phyloP scores from a whole-genome alignment of 179 eudicot species.

The Nepenthes alata region DNA sequence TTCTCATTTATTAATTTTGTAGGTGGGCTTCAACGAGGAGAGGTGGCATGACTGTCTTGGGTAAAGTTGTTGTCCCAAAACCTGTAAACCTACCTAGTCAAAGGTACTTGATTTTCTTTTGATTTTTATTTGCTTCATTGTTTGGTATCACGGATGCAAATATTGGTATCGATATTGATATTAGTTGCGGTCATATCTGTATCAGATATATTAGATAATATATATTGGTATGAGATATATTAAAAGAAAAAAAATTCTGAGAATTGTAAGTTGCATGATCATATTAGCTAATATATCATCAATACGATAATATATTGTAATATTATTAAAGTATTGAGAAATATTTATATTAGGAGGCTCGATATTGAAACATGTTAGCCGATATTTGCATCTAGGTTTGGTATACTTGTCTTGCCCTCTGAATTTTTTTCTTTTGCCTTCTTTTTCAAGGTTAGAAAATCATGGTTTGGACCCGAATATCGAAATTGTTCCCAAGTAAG shows the following conservation, averaged over 20 bases:
- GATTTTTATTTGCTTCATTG: background rate
- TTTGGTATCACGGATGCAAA: background rate
- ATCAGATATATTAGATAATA: too few relatives aligned
- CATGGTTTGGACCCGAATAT: conserved; percentile 93
- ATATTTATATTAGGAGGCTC: too few relatives aligned
- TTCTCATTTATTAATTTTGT: conserved; percentile 11
- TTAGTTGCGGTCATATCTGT: too few relatives aligned
- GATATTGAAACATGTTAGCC: too few relatives aligned
- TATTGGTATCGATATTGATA: too few relatives aligned
- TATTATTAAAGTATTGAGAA: too few relatives aligned
- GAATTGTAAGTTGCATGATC: too few relatives aligned
- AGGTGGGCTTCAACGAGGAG: conserved; percentile 79
- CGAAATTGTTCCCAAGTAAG: conserved; percentile 99
- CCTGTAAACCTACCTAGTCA: conserved; percentile 96
- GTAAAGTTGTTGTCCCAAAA: conserved; percentile 95
- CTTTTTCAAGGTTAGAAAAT: conserved; percentile 73
- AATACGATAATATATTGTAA: too few relatives aligned
- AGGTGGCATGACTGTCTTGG: conserved; percentile 92
- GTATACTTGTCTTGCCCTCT: conserved; percentile 6
- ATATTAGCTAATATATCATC: too few relatives aligned
- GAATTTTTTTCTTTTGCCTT: conserved; percentile 8
- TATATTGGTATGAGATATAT: too few relatives aligned
- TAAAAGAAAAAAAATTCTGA: too few relatives aligned
- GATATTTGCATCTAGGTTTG: too few relatives aligned
- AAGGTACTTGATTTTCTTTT: conserved; percentile 33